Base-by-base conservation (phyloP, 129 eudicot species). In the Flaveria trinervia region DNA sequence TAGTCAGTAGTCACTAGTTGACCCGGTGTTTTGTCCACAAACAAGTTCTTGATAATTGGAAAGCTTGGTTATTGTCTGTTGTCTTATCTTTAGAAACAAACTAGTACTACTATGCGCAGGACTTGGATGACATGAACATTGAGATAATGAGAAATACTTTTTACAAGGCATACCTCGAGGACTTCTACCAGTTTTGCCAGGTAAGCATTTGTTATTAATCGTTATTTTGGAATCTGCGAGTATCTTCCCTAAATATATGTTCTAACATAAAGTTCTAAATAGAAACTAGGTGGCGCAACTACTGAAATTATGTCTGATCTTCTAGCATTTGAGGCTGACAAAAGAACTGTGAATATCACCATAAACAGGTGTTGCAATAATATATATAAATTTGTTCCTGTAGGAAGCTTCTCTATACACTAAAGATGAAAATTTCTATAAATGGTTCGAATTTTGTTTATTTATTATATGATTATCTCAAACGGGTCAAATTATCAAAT, bases 201-300 rank as follows among this genome's bases (percentile, higher is more conserved):
- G 98, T 87, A 57, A 71, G 65, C 60, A 25, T 78, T 11, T 64
- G 51, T 33, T 25, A 36, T 36, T 5, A 36, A 36, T 36, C 41
- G 7, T 79, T 72, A 33, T 26, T 1, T 45, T 18, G 7, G 28
- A 65, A 52, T 83, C 23, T 22, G 50, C 4, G 43, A 61, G 25
- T 3, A 18, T 39, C 22, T 54, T 80, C 30, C 7, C 15, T 33
- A 18, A 43, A 33, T 65, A 14, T 25, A 22, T 65, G 28, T 43
- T 50, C 48, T 77, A 54, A 76, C 69, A 26, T 44, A 33, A 80
- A 18, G 33, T 41, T 80, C 12, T 50, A 70, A 51, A 43, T 66
- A 94, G 98, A 91, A 91, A 91, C 83, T 94, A 25, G 98, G 98
- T 17, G 98, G 98, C n/a, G 97, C 97, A 3, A 94, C 98, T 14